Percentiles rank a stretch among this genome's conserved stretches.
Evolutionary conservation across 192 early-diverging fungal genomes (phyloP).

Genomic region (Thoreauomyces humboldtii): DNA sequence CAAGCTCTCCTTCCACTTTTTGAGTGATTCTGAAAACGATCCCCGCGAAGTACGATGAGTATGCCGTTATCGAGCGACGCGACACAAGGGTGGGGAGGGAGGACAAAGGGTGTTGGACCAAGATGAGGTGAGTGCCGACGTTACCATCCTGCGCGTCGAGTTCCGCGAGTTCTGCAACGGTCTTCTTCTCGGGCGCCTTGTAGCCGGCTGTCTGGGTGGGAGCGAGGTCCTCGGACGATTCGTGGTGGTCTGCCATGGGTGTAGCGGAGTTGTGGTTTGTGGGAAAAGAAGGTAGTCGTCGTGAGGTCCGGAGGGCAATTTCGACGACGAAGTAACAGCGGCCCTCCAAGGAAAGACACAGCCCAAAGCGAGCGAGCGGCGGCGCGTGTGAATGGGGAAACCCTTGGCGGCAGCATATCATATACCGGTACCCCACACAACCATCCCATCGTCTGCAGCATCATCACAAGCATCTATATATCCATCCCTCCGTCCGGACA

Average conservation of each 20-base stretch:
- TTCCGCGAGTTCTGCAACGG: slow-evolving; percentile 73
- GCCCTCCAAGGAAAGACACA: no score
- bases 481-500: no score
- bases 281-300: neutral
- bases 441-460: no score
- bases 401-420: no score
- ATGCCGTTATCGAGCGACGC: neutral
- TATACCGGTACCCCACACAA: no score
- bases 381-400: no score
- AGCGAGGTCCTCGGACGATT: slow-evolving; percentile 69
- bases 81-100: no score
- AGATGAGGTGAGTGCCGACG: neutral
- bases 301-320: neutral
- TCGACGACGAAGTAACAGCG: neutral
- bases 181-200: slow-evolving; percentile 91
- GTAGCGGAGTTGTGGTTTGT: no score
- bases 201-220: slow-evolving; percentile 80
- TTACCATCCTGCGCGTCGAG: slow-evolving; percentile 81
- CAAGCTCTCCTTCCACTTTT: slow-evolving; percentile 95
- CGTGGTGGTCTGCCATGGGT: slow-evolving; percentile 28
- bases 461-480: no score
- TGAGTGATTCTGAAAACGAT: slow-evolving; percentile 68
- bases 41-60: neutral
- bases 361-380: no score
- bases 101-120: slow-evolving; percentile 3